Evolutionary conservation across 2,329 filamentous ascomycete genomes (phyloP).

Genomic region (Graphilbum sp.): DNA sequence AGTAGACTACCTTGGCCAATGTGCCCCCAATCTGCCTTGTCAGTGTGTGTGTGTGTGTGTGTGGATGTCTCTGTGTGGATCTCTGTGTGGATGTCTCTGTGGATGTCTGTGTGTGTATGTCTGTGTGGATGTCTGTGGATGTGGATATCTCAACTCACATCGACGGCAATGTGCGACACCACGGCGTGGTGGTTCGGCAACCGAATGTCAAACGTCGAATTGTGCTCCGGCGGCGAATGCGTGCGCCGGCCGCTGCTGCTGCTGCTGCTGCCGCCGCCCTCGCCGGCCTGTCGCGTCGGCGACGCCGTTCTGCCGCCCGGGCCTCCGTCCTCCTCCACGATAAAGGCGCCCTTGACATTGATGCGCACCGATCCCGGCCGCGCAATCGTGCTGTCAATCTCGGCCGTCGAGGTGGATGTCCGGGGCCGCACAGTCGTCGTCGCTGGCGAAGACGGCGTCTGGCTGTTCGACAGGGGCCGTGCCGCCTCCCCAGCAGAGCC

Average conservation of each 20-base stretch:
- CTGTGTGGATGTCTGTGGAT: too few species aligned
- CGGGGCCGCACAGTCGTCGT: constrained; percentile 4
- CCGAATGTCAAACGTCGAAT: constrained; percentile 84
- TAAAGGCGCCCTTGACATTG: constrained; percentile 92
- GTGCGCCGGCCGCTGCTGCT: constrained; percentile 16
- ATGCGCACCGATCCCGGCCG: constrained; percentile 67
- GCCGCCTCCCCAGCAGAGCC: too few species aligned
- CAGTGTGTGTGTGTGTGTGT: constrained; percentile 1
- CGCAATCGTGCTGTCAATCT: constrained; percentile 44
- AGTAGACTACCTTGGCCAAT: constrained; percentile 92
- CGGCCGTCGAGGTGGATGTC: constrained; percentile 32
- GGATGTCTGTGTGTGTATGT: too few species aligned
- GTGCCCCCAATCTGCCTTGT: constrained; percentile 96
- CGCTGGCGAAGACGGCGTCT: not conserved
- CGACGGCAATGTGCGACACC: constrained; percentile 91
- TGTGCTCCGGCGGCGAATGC: constrained; percentile 22
- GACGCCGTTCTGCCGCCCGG: constrained; percentile 17
- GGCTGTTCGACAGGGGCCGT: too few species aligned
- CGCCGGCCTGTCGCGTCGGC: not conserved
- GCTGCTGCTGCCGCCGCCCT: not conserved
- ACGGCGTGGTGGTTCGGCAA: constrained; percentile 88
- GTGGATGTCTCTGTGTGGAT: not conserved
- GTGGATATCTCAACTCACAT: too few species aligned
- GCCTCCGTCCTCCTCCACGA: constrained; percentile 62
- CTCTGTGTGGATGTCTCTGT: too few species aligned